phyloP scores from a whole-genome alignment of 2,329 filamentous ascomycete genomes.

The Domatiomyces catenatus region DNA sequence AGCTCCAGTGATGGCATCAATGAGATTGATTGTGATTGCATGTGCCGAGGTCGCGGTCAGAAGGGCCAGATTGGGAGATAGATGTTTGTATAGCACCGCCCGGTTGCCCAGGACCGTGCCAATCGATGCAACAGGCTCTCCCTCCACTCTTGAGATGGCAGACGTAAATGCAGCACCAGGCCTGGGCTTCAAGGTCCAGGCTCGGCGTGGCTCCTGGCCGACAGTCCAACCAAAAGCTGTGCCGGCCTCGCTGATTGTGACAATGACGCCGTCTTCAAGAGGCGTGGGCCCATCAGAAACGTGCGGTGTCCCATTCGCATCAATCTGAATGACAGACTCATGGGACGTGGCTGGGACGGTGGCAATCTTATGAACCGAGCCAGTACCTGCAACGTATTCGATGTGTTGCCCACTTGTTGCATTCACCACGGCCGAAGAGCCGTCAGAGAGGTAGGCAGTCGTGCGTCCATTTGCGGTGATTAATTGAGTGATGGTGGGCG shows the following conservation, averaged over 20 bases:
- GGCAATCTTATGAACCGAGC: slow-evolving; percentile 8
- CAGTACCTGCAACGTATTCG: slow-evolving; percentile 13
- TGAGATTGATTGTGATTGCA: slow-evolving; percentile 56
- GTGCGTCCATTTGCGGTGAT: slow-evolving; percentile 45
- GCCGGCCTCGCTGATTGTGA: slow-evolving; percentile 28
- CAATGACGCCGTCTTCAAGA: slow-evolving; percentile 22
- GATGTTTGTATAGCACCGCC: slow-evolving; percentile 91
- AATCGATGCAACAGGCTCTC: slow-evolving; percentile 87
- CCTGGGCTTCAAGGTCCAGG: slow-evolving; percentile 60
- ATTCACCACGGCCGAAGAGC: slow-evolving; percentile 43
- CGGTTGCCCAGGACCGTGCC: slow-evolving; percentile 84
- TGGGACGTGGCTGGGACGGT: slow-evolving; percentile 11
- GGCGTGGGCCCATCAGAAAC: slow-evolving; percentile 19
- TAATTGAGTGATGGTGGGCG: slow-evolving; percentile 44
- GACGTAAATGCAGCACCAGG: slow-evolving; percentile 51
- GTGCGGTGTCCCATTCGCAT: slow-evolving; percentile 22
- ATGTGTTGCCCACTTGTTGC: slow-evolving; percentile 29
- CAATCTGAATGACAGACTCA: slow-evolving; percentile 21
- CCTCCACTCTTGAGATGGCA: slow-evolving; percentile 51
- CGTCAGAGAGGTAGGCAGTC: slow-evolving; percentile 44
- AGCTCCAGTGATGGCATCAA: slow-evolving; percentile 76
- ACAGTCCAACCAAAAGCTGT: slow-evolving; percentile 29
- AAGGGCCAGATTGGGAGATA: slow-evolving; percentile 73
- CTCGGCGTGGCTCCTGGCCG: slow-evolving; percentile 27
- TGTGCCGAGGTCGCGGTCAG: slow-evolving; percentile 52